Evolutionary conservation across 2,329 filamentous ascomycete genomes (phyloP), one percentile per base, ranked within the genome.

Genomic region (Ascocoryne sarcoides): DNA sequence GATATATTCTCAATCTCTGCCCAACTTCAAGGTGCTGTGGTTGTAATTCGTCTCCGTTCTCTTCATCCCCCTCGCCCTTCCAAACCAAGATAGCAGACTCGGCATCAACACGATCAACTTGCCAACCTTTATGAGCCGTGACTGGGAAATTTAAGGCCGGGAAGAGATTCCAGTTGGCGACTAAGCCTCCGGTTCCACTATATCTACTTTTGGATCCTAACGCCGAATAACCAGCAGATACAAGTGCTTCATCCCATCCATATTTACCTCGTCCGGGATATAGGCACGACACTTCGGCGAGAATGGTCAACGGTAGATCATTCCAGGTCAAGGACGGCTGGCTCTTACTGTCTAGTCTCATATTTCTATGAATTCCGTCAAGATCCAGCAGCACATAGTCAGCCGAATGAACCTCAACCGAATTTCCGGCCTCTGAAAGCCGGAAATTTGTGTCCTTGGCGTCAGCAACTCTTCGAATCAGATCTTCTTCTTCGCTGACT

Each of bases 51-150:
- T 65, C 59, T 9, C 65, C 59, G 0, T 67, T 69, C 29, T 67
- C 62, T n/a, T n/a, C n/a, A n/a, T n/a, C n/a, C n/a, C n/a, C n/a
- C 10, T 56, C 48, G 0, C 64, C 62, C 10, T 65, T 62, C 75
- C 81, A 87, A 1, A 65, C 67, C 51, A 90, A 55, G 39, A 87
- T 76, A 0, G 82, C 83, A 62, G 90, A 85, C 62, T 92, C 85
- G 63, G 90, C 85, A 48, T 78, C 82, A 43, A 90, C 74, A 18
- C 76, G 70, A 10, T 73, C 77, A 2, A 90, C 76, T 48, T 84
- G 72, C 80, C 84, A 84, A 2, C 70, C 61, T 59, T 10, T 65
- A 63, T 5, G 67, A 57, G 2, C 63, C 62, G 1, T 63, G 61
- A 0, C 57, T 57, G 0, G 63, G 61, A 31, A 43, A 40, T 43